Evolutionary conservation across 805 yeast genomes (phyloP), one percentile per base, ranked within the genome.

Genomic region (Debaryomyces hansenii): DNA sequence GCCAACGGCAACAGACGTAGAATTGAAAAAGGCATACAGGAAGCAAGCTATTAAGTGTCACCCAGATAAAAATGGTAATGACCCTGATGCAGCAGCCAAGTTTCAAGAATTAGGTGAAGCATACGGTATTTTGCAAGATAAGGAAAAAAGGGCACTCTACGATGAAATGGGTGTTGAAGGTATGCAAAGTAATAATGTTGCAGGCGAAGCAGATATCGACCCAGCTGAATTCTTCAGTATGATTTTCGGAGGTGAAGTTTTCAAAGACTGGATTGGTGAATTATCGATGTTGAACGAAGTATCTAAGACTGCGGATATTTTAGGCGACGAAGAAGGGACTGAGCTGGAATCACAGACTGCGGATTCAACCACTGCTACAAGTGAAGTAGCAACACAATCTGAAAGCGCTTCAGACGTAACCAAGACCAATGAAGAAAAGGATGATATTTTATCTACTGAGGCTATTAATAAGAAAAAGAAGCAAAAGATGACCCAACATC

Each of bases 21-120:
- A 94, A 53, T 88, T 94, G 66, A 94, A 94, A 67, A 90, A 90
- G 64, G 96, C 97, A 0, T 94, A 94, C 67, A 78, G 99, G 51
- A 87, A 87, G 63, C 83, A 83, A 64, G 98, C 98, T 6, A 86
- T 92, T 66, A 76, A 74, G 47, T 87, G 88, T 42, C 99, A 92
- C 65, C 99, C 99, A 1, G 99, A 94, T 65, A 94, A 94, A 72
- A 90, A 92, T 60, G 96, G 96, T n/a, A 84, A 87, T 58, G 96
- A 94, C 63, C 95, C 94, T 35, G 79, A 80, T 10, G 99, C 99
- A 12, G 90, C 92, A 11, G 81, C 79, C 42, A 84, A 85, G 57
- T 94, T 94, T 67, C 97, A 94, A 67, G 87, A 80, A 47, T 49
- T 72, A 34, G 77, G 74, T 4, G 77, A 71, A 53, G 92, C 92